phyloP scores from a whole-genome alignment of 1,284 basidiomycete genomes.

The Apiotrichum gamsii region DNA sequence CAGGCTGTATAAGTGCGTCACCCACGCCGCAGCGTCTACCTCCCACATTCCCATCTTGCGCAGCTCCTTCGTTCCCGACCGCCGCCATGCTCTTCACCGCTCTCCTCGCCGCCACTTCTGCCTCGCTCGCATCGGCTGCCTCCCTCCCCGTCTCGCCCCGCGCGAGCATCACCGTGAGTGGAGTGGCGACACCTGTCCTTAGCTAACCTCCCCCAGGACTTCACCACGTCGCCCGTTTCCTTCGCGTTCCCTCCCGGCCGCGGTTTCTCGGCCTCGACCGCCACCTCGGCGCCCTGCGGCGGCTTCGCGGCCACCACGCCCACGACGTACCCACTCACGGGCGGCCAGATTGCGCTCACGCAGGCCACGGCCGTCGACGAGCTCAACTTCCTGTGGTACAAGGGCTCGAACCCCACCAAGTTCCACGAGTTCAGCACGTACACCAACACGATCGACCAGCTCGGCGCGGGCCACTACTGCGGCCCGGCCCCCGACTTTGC shows the following conservation, averaged over 20 bases:
- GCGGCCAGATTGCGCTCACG: conserved; percentile 23
- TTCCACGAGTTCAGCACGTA: conserved; percentile 30
- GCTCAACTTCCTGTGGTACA: conserved; percentile 25
- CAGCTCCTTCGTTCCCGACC: too few species aligned
- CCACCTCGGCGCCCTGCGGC: conserved; percentile 23
- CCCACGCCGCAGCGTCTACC: too few species aligned
- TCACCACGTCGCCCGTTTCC: conserved; percentile 14
- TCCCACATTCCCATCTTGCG: too few species aligned
- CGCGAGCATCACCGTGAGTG: conserved; percentile 4
- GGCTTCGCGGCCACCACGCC: conserved; percentile 11
- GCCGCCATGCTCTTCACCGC: conserved; percentile 8
- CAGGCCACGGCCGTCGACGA: conserved; percentile 14
- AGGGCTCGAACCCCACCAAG: conserved; percentile 19
- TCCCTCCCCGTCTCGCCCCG: conserved; percentile 2
- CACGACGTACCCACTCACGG: conserved; percentile 19
- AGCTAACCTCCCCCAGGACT: conserved; percentile 6
- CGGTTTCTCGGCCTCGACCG: conserved; percentile 20
- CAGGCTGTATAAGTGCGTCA: too few species aligned
- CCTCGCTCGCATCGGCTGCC: conserved; percentile 12
- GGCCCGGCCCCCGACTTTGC: conserved; percentile 29
- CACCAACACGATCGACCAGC: conserved; percentile 20
- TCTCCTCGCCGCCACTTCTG: conserved; percentile 3
- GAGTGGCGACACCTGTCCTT: too few species aligned
- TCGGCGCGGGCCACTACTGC: conserved; percentile 30
- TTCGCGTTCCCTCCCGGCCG: conserved; percentile 19